Percentiles rank a stretch among this genome's conserved stretches.
These are phyloP conservation scores for Colletotrichum echinochloae DNA, from an alignment of 2,329 filamentous ascomycete species.

Conservation along the genomic window DNA sequence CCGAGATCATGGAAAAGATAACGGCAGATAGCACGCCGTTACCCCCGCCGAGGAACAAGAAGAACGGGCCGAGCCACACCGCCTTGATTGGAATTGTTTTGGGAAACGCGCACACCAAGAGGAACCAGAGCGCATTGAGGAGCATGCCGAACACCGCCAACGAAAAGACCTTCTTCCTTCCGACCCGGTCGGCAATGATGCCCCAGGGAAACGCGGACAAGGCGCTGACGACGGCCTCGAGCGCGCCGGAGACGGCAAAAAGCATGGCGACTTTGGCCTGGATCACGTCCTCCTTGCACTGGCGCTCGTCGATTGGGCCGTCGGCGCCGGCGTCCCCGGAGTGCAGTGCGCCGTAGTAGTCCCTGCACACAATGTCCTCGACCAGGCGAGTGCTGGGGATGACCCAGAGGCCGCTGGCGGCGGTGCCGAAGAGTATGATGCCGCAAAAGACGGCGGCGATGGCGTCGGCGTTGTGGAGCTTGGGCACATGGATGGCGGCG, in stretches of 20 bases:
- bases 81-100: slow-evolving; percentile 48
- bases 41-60: slow-evolving; percentile 52
- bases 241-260: slow-evolving; percentile 47
- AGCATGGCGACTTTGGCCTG: slow-evolving; percentile 52
- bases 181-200: slow-evolving; percentile 53
- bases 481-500: slow-evolving; percentile 41
- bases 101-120: slow-evolving; percentile 51
- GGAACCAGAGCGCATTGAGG: slow-evolving; percentile 45
- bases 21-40: slow-evolving; percentile 48
- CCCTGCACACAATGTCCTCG: slow-evolving; percentile 55
- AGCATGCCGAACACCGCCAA: slow-evolving; percentile 48
- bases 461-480: slow-evolving; percentile 43
- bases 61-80: slow-evolving; percentile 50
- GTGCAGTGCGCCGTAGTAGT: slow-evolving; percentile 49
- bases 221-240: slow-evolving; percentile 48
- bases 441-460: slow-evolving; percentile 49
- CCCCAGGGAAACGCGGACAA: slow-evolving; percentile 54
- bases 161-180: slow-evolving; percentile 51
- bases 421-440: slow-evolving; percentile 47
- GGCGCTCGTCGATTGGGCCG: slow-evolving; percentile 49
- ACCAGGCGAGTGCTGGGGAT: slow-evolving; percentile 51
- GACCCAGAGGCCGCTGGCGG: slow-evolving; percentile 47
- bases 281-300: slow-evolving; percentile 53
- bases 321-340: slow-evolving; percentile 33
- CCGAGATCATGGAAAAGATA: slow-evolving; percentile 52